A percentile compares a stretch with the other conserved stretches of the same genome.
These are phyloP conservation scores for Pelargonium nanum DNA, from an alignment of 345 rosid genomes.

Conservation along the genomic window DNA sequence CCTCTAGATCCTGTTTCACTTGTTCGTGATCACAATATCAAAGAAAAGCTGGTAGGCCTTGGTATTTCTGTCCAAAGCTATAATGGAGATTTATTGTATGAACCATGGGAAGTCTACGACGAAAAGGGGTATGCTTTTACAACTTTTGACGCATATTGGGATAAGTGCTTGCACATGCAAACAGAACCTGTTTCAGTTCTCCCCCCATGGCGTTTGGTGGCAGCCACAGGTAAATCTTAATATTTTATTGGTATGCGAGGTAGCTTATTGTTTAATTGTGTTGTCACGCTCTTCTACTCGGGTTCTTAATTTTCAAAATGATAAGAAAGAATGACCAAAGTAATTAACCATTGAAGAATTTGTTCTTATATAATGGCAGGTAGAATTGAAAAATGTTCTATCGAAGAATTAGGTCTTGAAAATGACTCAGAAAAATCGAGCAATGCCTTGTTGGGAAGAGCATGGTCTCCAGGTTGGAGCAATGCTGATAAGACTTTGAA, in stretches of 20 bases:
- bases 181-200: conserved; percentile 52
- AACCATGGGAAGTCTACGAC: conserved; percentile 84
- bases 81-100: conserved; percentile 78
- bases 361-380: conserved; percentile 20
- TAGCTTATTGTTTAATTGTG: background rate
- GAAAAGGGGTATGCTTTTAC: conserved; percentile 62
- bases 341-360: background rate
- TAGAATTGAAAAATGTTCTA: conserved; percentile 36
- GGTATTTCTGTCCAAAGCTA: conserved; percentile 85
- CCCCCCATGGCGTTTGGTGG: conserved; percentile 64
- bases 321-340: too few species aligned
- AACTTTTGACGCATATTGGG: conserved; percentile 62
- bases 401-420: conserved; percentile 74
- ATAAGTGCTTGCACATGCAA: conserved; percentile 55
- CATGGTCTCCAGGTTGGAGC: conserved; percentile 93
- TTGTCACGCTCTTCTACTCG: background rate
- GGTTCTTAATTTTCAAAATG: background rate
- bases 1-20: conserved; percentile 68
- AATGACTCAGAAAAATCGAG: conserved; percentile 72
- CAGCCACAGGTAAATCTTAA: conserved; percentile 42
- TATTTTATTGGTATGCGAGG: background rate
- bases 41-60: conserved; percentile 55
- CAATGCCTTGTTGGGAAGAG: conserved; percentile 77
- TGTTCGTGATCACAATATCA: conserved; percentile 68
- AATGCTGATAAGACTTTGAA: conserved; percentile 61